phyloP scores from a whole-genome alignment of 768 basidiomycete species.

The Calocera viscosa region DNA sequence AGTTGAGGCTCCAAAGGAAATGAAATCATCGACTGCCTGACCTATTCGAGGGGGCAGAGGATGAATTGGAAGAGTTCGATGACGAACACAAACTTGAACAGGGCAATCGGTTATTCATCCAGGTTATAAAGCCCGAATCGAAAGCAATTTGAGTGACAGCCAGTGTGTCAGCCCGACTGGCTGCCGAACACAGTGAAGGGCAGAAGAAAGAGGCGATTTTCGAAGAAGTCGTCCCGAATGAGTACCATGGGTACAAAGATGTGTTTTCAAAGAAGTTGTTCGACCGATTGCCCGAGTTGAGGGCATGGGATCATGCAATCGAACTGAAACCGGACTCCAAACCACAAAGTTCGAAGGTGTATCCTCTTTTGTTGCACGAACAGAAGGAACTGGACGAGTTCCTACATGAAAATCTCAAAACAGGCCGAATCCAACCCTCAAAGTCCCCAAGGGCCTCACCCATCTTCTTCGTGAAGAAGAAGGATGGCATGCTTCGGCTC shows the following conservation, averaged over 20 bases:
- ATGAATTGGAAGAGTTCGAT: not conserved
- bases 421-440: slow-evolving; percentile 18
- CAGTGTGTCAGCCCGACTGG: not conserved
- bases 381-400: slow-evolving; percentile 20
- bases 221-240: not conserved
- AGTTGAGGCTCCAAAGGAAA: not conserved
- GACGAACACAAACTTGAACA: no score
- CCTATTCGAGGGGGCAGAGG: not conserved
- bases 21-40: not conserved
- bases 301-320: not conserved
- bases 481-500: not conserved
- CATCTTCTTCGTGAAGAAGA: not conserved
- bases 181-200: not conserved
- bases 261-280: not conserved
- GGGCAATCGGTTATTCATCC: no score
- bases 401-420: slow-evolving; percentile 21
- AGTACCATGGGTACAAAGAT: not conserved
- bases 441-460: slow-evolving; percentile 18
- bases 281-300: not conserved
- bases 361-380: slow-evolving; percentile 19
- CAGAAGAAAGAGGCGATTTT: not conserved
- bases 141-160: not conserved
- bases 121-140: no score
- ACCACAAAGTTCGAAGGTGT: slow-evolving; percentile 13
- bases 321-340: not conserved